These are phyloP conservation scores for Selaginella tamariscina DNA, from an alignment of 75 land plant species.

Conservation along the genomic window DNA sequence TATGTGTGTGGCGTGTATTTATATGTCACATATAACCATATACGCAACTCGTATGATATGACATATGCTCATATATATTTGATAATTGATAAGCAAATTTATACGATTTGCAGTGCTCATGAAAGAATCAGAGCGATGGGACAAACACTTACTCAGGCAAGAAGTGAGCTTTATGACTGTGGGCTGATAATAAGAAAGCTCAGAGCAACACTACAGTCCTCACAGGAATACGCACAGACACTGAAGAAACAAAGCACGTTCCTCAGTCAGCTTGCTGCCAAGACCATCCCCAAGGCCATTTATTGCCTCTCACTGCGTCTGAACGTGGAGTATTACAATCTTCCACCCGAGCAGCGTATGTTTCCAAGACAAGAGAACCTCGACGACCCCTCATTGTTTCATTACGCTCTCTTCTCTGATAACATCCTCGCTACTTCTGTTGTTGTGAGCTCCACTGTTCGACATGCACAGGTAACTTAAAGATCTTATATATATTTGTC, in stretches of 20 bases:
- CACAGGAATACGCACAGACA: slow-evolving; percentile 46
- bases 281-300: slow-evolving; percentile 59
- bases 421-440: slow-evolving; percentile 59
- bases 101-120: slow-evolving; percentile 27
- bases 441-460: slow-evolving; percentile 57
- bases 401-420: slow-evolving; percentile 71
- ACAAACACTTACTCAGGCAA: slow-evolving; percentile 34
- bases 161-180: slow-evolving; percentile 48
- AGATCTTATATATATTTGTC: not conserved
- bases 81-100: too few species aligned
- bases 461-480: slow-evolving; percentile 43
- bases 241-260: slow-evolving; percentile 48
- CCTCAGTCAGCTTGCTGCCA: slow-evolving; percentile 52
- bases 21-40: too few species aligned
- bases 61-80: too few species aligned
- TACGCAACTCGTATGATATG: too few species aligned
- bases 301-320: slow-evolving; percentile 60
- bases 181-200: slow-evolving; percentile 41
- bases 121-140: slow-evolving; percentile 59
- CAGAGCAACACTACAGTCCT: slow-evolving; percentile 46
- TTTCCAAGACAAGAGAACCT: slow-evolving; percentile 43
- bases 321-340: slow-evolving; percentile 35
- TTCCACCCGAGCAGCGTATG: slow-evolving; percentile 24
- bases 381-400: slow-evolving; percentile 43
- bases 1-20: too few species aligned